A percentile compares a stretch with the other conserved stretches of the same genome.
phyloP scores from a whole-genome alignment of 768 basidiomycete species.

The Holtermannia corniformis region DNA sequence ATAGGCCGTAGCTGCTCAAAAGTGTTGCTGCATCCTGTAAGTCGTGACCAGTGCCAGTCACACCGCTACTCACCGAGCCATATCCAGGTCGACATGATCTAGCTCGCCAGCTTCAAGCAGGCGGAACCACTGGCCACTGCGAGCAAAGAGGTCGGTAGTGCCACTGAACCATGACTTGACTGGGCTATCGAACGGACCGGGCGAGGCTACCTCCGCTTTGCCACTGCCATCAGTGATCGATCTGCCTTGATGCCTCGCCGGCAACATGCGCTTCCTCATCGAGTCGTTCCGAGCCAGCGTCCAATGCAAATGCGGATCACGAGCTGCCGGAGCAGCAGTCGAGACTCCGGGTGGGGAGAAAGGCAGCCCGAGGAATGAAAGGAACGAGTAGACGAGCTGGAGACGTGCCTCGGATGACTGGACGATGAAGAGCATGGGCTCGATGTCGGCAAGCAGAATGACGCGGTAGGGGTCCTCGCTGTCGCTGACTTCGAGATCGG shows the following conservation, averaged over 20 bases:
- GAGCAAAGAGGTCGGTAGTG: constrained; percentile 22
- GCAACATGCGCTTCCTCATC: constrained; percentile 20
- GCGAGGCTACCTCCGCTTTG: too few relatives aligned
- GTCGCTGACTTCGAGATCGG: constrained; percentile 29
- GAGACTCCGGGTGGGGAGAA: constrained; percentile 38
- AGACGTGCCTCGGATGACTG: constrained; percentile 26
- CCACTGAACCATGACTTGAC: constrained; percentile 27
- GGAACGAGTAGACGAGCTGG: constrained; percentile 41
- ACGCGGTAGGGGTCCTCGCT: constrained; percentile 42
- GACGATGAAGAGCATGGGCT: constrained; percentile 40
- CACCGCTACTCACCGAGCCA: constrained; percentile 17
- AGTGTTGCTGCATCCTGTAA: constrained; percentile 11
- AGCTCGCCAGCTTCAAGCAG: constrained; percentile 19
- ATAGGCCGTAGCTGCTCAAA: constrained; percentile 21
- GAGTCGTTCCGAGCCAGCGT: constrained; percentile 9
- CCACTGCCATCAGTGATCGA: too few relatives aligned
- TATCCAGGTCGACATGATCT: constrained; percentile 12
- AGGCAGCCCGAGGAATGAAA: constrained; percentile 42
- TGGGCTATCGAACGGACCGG: constrained; percentile 32
- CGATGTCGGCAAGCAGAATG: constrained; percentile 43
- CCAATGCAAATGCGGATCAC: constrained; percentile 38
- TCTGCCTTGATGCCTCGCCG: constrained; percentile 36
- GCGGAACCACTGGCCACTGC: constrained; percentile 23
- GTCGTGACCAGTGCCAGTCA: background rate
- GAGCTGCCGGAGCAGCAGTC: constrained; percentile 33